Evolutionary conservation across 768 basidiomycete species (phyloP), one percentile per base, ranked within the genome.

Genomic region (Austroboletus eburneus): DNA sequence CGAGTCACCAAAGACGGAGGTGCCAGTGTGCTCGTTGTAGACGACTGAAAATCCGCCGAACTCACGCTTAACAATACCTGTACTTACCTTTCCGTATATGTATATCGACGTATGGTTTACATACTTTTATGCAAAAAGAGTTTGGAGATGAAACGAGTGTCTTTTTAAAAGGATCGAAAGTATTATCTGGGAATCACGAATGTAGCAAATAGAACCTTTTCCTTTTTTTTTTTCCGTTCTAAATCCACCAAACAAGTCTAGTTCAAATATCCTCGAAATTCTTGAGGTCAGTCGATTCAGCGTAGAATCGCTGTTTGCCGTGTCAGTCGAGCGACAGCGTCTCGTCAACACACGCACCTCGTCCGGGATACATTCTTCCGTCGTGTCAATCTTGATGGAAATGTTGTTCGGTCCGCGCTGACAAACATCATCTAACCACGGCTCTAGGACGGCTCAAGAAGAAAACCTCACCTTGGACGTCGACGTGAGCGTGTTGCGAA

Each of bases 1-100:
- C 69, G 85, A 13, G 69, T 86, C 22, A 86, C 85, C 0, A 62
- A 62, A 9, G 84, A 86, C 54, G 83, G 85, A 14, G 84, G 84
- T 16, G 77, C 77, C 0, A 85, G 83, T 0, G 58, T 83, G 24
- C 71, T 83, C 29, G 69, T 62, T 2, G 50, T 64, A 40, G 59
- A 56, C 14, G 43, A 56, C 27, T 60, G 42, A 48, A 24, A 16
- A 20, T 16, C 7, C 2, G 5, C 37, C n/a, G 2, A n/a, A n/a
- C n/a, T n/a, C n/a, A n/a, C n/a, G n/a, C n/a, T n/a, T n/a, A n/a
- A n/a, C n/a, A n/a, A n/a, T n/a, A n/a, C n/a, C n/a, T n/a, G n/a
- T n/a, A n/a, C n/a, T n/a, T n/a, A n/a, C n/a, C n/a, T n/a, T n/a
- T n/a, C n/a, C n/a, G n/a, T n/a, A n/a, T n/a, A n/a, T n/a, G n/a